These are phyloP conservation scores for Diddensiella transvaalensis DNA, from an alignment of 805 yeast genomes.

Conservation along the genomic window DNA sequence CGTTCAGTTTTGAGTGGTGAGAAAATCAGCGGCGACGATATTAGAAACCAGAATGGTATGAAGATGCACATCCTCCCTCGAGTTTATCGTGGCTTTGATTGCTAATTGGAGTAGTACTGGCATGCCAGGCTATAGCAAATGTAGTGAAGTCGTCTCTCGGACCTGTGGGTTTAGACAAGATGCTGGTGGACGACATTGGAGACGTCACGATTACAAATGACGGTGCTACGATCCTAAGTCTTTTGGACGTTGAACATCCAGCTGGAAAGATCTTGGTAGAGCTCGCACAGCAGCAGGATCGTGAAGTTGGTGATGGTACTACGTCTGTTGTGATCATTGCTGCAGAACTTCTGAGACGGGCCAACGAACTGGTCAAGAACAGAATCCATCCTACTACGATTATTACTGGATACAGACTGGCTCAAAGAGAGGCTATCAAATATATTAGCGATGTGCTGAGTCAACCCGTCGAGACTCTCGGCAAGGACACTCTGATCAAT, in stretches of 20 bases:
- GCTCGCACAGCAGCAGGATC: slow-evolving; percentile 96
- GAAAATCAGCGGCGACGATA: slow-evolving; percentile 91
- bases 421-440: slow-evolving; percentile 83
- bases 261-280: slow-evolving; percentile 97
- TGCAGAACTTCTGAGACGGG: slow-evolving; percentile 92
- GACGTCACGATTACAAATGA: slow-evolving; percentile 98
- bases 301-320: slow-evolving; percentile 98
- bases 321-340: slow-evolving; percentile 93
- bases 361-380: slow-evolving; percentile 85
- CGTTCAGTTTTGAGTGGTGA: slow-evolving; percentile 80
- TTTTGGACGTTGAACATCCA: slow-evolving; percentile 96
- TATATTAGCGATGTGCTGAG: slow-evolving; percentile 83
- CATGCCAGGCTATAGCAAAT: slow-evolving; percentile 83
- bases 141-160: slow-evolving; percentile 90
- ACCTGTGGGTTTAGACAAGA: slow-evolving; percentile 97
- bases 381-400: slow-evolving; percentile 98
- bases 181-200: slow-evolving; percentile 98
- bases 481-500: slow-evolving; percentile 80
- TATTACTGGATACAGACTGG: slow-evolving; percentile 92
- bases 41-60: slow-evolving; percentile 82
- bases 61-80: too few relatives aligned
- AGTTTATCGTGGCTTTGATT: background rate
- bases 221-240: slow-evolving; percentile 91
- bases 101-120: slow-evolving; percentile 47
- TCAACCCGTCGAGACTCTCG: slow-evolving; percentile 68